These are phyloP conservation scores for Luffa acutangula DNA, from an alignment of 306 rosid species.

Conservation along the genomic window DNA sequence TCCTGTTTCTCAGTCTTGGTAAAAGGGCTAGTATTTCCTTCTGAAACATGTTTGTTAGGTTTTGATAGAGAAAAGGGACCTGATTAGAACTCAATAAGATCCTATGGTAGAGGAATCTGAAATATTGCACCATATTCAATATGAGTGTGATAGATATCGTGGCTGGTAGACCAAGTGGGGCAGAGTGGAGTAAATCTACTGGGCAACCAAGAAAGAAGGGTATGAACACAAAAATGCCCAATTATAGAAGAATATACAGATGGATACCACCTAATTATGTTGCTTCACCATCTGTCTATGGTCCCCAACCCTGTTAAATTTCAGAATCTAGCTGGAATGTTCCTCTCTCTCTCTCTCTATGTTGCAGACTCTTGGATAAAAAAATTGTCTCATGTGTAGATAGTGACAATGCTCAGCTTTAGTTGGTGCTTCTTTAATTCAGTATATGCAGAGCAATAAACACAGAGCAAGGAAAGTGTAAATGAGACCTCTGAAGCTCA, in stretches of 20 bases:
- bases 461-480: background rate
- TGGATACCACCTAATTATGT: slow-evolving; percentile 35
- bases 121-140: slow-evolving; percentile 20
- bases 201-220: slow-evolving; percentile 30
- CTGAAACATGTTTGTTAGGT: background rate
- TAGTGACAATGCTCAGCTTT: slow-evolving; percentile 11
- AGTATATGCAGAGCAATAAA: background rate
- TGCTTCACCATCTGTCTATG: slow-evolving; percentile 31
- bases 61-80: slow-evolving; percentile 3
- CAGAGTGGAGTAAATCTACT: slow-evolving; percentile 23
- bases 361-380: slow-evolving; percentile 1
- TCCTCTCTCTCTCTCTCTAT: background rate
- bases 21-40: slow-evolving; percentile 4
- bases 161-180: slow-evolving; percentile 34
- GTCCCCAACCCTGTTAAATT: slow-evolving; percentile 52
- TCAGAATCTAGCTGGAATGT: slow-evolving; percentile 43
- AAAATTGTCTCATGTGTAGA: slow-evolving; percentile 11
- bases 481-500: background rate
- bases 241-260: slow-evolving; percentile 31
- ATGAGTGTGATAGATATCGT: slow-evolving; percentile 15
- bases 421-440: slow-evolving; percentile 11
- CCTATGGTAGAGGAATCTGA: slow-evolving; percentile 20
- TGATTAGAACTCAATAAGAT: background rate
- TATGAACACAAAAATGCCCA: slow-evolving; percentile 36
- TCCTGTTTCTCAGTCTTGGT: background rate